Conservation (phyloP, 345 rosid genomes). For the Citrus trifoliata region DNA sequence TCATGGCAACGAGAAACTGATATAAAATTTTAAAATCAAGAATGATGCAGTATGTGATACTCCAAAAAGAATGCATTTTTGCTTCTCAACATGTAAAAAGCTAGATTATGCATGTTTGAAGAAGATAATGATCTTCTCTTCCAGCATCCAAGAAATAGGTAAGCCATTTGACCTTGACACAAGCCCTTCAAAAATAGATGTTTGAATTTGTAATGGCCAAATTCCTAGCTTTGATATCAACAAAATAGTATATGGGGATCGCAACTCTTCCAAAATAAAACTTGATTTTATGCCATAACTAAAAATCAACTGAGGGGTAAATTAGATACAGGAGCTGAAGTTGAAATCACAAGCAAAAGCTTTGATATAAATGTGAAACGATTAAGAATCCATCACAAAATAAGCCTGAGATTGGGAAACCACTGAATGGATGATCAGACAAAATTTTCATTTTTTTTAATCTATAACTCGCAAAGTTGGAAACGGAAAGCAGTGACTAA, state of each 20-base stretch:
- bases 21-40: not conserved
- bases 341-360: not conserved
- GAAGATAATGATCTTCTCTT: not conserved
- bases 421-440: not conserved
- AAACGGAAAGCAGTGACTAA: not conserved
- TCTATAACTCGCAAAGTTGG: not conserved
- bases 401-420: not conserved
- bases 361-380: not conserved
- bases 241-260: not conserved
- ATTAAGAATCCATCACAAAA: not conserved
- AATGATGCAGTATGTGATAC: not conserved
- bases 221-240: not conserved
- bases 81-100: not conserved
- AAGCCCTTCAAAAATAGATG: not conserved
- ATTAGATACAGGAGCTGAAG: not conserved
- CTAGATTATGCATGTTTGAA: not conserved
- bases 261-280: not conserved
- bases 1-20: not conserved
- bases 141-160: not conserved
- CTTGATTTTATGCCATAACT: not conserved
- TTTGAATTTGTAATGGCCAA: not conserved
- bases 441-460: not conserved
- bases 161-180: not conserved
- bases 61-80: not conserved
- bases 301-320: not conserved